A percentile compares a stretch with the other conserved stretches of the same genome.
These are phyloP conservation scores for Mycena amicta DNA, from an alignment of 768 basidiomycete genomes.

Conservation along the genomic window DNA sequence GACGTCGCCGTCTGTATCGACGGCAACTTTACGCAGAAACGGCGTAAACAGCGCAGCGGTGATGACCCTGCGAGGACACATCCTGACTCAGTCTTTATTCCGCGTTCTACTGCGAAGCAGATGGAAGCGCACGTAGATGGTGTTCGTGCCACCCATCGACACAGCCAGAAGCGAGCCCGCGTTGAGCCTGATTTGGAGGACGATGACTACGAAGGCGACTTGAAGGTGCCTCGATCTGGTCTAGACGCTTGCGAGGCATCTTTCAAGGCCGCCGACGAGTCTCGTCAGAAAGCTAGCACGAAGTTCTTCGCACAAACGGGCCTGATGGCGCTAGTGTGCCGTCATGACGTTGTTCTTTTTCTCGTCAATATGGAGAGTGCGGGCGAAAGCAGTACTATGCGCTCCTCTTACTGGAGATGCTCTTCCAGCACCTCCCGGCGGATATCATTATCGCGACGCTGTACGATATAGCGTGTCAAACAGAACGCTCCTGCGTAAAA, in stretches of 20 bases:
- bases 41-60: no score
- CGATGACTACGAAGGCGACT: slow-evolving; percentile 24
- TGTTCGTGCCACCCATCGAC: slow-evolving; percentile 1
- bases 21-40: no score
- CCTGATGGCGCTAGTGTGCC: slow-evolving; percentile 35
- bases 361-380: slow-evolving; percentile 35
- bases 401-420: slow-evolving; percentile 29
- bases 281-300: no score
- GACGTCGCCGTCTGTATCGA: no score
- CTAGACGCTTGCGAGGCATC: slow-evolving; percentile 36
- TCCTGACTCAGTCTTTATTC: slow-evolving; percentile 27
- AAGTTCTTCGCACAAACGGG: slow-evolving; percentile 35
- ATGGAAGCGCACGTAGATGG: no score
- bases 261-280: no score
- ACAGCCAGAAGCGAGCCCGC: background rate
- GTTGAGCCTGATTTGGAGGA: background rate
- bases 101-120: slow-evolving; percentile 24
- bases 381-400: slow-evolving; percentile 34
- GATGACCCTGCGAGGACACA: slow-evolving; percentile 24
- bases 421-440: slow-evolving; percentile 31
- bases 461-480: slow-evolving; percentile 35
- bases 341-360: slow-evolving; percentile 34
- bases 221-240: slow-evolving; percentile 31
- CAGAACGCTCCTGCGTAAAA: slow-evolving; percentile 18
- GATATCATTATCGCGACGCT: slow-evolving; percentile 19